Conservation (phyloP, 176 grass and related monocot species). For the Eremochloa ophiuroides region DNA sequence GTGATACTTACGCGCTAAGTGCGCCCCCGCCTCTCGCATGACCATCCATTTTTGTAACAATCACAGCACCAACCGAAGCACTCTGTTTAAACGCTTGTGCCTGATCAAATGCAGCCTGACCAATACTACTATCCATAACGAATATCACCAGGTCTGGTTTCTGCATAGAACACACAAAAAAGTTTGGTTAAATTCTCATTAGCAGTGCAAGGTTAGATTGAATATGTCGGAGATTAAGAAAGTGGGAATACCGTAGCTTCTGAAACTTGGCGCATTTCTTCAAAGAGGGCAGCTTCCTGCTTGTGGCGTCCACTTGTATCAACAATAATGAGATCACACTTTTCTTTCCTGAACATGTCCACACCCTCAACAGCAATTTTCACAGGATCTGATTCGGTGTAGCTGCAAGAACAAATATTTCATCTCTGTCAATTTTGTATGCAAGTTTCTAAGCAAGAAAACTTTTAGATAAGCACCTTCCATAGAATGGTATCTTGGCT, state of each 20-base stretch:
- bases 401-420: constrained; percentile 41
- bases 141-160: constrained; percentile 95
- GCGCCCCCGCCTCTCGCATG: constrained; percentile 89
- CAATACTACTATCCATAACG: constrained; percentile 98
- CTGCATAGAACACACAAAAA: constrained; percentile 40
- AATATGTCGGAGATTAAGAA: not conserved
- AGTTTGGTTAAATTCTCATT: constrained; percentile 1
- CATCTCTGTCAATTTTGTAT: not conserved
- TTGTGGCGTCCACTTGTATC: constrained; percentile 97
- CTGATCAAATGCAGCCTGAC: constrained; percentile 97
- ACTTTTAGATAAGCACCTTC: constrained; percentile 50
- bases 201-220: not conserved
- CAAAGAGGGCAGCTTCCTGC: constrained; percentile 86
- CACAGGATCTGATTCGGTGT: constrained; percentile 88
- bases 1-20: constrained; percentile 80
- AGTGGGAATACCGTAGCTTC: constrained; percentile 64
- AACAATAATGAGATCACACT: constrained; percentile 91
- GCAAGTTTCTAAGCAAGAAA: not conserved
- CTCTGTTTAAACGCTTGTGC: constrained; percentile 97
- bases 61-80: constrained; percentile 94
- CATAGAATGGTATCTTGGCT: constrained; percentile 90
- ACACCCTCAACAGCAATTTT: constrained; percentile 95
- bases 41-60: constrained; percentile 98
- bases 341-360: constrained; percentile 91
- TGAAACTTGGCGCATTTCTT: constrained; percentile 99